phyloP scores from a whole-genome alignment of 768 basidiomycete genomes.

The Candolleomyces efflorescens region DNA sequence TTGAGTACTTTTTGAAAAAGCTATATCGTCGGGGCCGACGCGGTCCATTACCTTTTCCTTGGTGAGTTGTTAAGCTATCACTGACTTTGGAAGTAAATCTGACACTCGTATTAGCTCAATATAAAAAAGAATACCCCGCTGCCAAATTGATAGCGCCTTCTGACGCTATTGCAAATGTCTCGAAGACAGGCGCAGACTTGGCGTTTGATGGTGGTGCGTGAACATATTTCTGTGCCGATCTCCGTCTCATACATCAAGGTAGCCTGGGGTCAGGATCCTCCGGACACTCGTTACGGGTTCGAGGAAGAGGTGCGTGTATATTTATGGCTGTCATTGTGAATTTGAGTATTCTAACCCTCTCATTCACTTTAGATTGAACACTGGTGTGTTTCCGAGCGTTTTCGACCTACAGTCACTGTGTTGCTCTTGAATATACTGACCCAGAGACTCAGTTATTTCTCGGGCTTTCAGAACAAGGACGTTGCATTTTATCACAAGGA shows the following conservation, averaged over 20 bases:
- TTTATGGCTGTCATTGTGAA: too few relatives aligned
- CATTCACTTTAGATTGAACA: slow-evolving; percentile 37
- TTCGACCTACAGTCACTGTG: background rate
- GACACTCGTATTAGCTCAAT: slow-evolving; percentile 24
- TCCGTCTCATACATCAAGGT: background rate
- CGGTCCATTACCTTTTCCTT: slow-evolving; percentile 57
- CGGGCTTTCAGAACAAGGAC: slow-evolving; percentile 72
- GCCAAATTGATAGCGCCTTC: slow-evolving; percentile 71
- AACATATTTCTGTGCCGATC: background rate
- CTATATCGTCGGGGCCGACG: slow-evolving; percentile 56
- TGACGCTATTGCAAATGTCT: slow-evolving; percentile 37
- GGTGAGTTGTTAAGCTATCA: slow-evolving; percentile 25
- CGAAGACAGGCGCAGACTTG: slow-evolving; percentile 48
- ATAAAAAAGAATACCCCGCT: slow-evolving; percentile 63
- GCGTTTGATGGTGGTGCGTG: slow-evolving; percentile 60
- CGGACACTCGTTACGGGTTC: slow-evolving; percentile 68
- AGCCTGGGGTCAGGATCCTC: slow-evolving; percentile 63
- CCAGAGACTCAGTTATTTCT: slow-evolving; percentile 49
- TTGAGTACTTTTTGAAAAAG: slow-evolving; percentile 23
- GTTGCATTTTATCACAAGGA: slow-evolving; percentile 76
- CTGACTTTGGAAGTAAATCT: background rate
- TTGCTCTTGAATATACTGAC: background rate
- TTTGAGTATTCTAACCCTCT: too few relatives aligned
- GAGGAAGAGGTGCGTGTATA: slow-evolving; percentile 50
- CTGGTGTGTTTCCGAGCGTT: slow-evolving; percentile 33